Base-by-base conservation (phyloP, 2,329 filamentous ascomycete genomes). In the Cercospora janseana region DNA sequence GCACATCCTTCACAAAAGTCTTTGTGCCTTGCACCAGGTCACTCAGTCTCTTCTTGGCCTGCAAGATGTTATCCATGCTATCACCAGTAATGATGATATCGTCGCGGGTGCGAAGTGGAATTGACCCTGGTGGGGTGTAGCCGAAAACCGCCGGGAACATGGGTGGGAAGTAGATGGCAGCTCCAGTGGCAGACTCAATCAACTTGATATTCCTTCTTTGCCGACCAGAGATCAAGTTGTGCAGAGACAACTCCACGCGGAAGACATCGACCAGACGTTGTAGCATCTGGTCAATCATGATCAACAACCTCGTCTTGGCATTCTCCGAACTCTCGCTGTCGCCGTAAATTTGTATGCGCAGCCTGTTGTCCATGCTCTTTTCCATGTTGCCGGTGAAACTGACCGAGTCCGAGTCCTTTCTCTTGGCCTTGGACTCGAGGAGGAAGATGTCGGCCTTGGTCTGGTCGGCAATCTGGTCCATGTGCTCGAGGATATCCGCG, bases 381-480 rank as follows among this genome's bases (percentile, higher is more conserved):
- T 93, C 85, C 64, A 93, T 85, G 28, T 83, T 82, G 64, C 89
- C 87, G 23, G 81, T 81, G 66, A 84, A 83, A 58, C 87, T 89
- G 37, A 87, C 87, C 56, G 86, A 83, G 60, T 94, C 84, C 9
- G 88, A 86, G 65, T 85, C 81, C 21, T 86, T 84, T 57, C 91
- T 79, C 47, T 60, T 57, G 18, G 64, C 59, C 70, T 94, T 95
- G 3, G 93, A 91, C 50, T 90, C 91, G 43, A 98, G 81, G 41
- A 98, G 77, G 71, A 98, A 98, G 61, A 98, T 94, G 70, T 98
- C 93, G 46, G 95, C 92, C 44, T 93, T 93, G 55, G 91, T 96
- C 66, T 87, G 94, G 59, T 78, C 81, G 8, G 93, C 88, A 64
- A 95, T 86, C 56, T 86, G 84, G 70, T 97, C 89, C 61, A 98